Conservation (phyloP, 2,329 filamentous ascomycete genomes). For the Tolypocladium pustulatum region DNA sequence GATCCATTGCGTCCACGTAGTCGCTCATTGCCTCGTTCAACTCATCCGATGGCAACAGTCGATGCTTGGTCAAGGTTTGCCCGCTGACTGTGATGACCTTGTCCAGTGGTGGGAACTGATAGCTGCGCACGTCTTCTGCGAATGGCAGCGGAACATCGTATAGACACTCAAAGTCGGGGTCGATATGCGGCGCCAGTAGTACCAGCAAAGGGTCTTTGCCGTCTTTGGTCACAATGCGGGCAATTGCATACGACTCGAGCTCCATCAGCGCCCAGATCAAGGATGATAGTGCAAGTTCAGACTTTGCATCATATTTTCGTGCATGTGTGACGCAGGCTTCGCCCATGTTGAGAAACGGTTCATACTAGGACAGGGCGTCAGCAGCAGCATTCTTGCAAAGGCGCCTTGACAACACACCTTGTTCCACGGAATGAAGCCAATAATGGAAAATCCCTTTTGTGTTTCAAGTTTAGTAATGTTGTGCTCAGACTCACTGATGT, state of each 20-base stretch:
- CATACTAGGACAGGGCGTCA: conserved; percentile 44
- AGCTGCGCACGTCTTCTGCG: conserved; percentile 81
- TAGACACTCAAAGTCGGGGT: conserved; percentile 71
- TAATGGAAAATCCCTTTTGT: conserved; percentile 60
- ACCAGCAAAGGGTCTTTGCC: conserved; percentile 67
- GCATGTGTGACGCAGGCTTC: conserved; percentile 69
- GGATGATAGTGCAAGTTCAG: conserved; percentile 76
- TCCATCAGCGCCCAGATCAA: conserved; percentile 82
- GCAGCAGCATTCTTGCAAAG: not conserved
- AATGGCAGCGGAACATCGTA: conserved; percentile 89
- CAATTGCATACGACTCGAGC: conserved; percentile 75
- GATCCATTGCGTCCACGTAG: conserved; percentile 89
- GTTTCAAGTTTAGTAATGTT: conserved; percentile 86
- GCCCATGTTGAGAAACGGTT: conserved; percentile 78
- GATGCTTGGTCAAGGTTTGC: conserved; percentile 68
- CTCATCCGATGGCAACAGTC: conserved; percentile 66
- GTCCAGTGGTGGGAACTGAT: conserved; percentile 84
- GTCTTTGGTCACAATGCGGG: conserved; percentile 76
- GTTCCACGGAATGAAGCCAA: conserved; percentile 72
- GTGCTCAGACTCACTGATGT: conserved; percentile 76
- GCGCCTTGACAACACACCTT: conserved; percentile 37
- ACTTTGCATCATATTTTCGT: conserved; percentile 68
- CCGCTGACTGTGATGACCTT: conserved; percentile 81
- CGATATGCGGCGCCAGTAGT: conserved; percentile 70
- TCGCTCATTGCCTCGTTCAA: conserved; percentile 75